phyloP scores from a whole-genome alignment of 2,329 filamentous ascomycete genomes.

The Aspergillus sp. region DNA sequence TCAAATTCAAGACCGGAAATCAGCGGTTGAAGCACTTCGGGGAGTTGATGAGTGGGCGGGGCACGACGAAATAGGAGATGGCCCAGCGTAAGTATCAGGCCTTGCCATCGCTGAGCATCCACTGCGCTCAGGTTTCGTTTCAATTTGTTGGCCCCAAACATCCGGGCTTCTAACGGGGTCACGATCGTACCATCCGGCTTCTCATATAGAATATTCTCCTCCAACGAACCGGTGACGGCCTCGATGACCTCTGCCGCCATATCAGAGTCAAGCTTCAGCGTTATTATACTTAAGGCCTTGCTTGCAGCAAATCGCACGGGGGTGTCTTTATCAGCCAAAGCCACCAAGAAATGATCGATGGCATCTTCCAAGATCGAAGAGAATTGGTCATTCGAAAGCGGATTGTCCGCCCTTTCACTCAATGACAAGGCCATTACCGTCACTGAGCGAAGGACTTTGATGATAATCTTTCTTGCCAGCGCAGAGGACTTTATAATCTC shows the following conservation, averaged over 20 bases:
- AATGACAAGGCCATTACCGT: slow-evolving; percentile 63
- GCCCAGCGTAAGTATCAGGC: slow-evolving; percentile 80
- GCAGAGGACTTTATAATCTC: slow-evolving; percentile 67
- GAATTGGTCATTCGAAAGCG: slow-evolving; percentile 30
- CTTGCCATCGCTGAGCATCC: slow-evolving; percentile 86
- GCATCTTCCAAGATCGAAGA: slow-evolving; percentile 70
- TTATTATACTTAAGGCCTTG: slow-evolving; percentile 86
- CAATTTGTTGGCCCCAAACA: slow-evolving; percentile 37
- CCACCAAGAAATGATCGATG: slow-evolving; percentile 77
- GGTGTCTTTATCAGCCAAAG: slow-evolving; percentile 82
- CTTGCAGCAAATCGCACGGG: slow-evolving; percentile 87
- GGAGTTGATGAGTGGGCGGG: slow-evolving; percentile 68
- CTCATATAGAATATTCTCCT: slow-evolving; percentile 62
- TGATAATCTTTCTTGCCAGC: slow-evolving; percentile 74
- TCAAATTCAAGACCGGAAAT: slow-evolving; percentile 83
- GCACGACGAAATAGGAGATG: slow-evolving; percentile 85
- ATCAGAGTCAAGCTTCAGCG: slow-evolving; percentile 72
- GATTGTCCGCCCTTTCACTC: slow-evolving; percentile 36
- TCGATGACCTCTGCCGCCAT: slow-evolving; percentile 88
- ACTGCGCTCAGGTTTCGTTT: slow-evolving; percentile 68
- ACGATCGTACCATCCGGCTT: slow-evolving; percentile 43
- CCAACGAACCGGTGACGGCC: slow-evolving; percentile 70
- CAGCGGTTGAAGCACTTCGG: slow-evolving; percentile 73
- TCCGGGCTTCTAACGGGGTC: slow-evolving; percentile 33
- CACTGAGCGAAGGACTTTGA: slow-evolving; percentile 81